These are phyloP conservation scores for Mycoemilia scoparia DNA, from an alignment of 192 early-diverging fungal genomes.

Conservation along the genomic window DNA sequence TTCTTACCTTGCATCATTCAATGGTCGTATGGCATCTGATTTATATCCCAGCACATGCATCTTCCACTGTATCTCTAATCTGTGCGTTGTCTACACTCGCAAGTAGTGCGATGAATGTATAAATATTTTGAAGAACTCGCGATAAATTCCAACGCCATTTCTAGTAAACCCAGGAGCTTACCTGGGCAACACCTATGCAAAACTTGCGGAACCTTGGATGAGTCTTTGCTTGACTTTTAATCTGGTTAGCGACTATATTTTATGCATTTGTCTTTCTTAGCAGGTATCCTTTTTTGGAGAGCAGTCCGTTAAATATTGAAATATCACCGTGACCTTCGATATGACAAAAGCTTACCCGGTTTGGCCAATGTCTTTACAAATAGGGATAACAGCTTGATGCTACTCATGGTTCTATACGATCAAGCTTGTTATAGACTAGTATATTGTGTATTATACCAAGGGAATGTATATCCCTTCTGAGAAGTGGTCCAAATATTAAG, in stretches of 20 bases:
- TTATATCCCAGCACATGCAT: conserved; percentile 65
- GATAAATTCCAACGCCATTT: neutral
- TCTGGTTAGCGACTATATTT: conserved; percentile 27
- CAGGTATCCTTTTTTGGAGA: neutral
- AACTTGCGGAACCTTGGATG: conserved; percentile 41
- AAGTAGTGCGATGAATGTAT: neutral
- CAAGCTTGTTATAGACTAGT: no score
- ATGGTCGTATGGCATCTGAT: conserved; percentile 51
- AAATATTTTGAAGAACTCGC: neutral
- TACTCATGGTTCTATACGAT: conserved; percentile 40
- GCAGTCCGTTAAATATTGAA: conserved; percentile 2
- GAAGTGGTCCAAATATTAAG: no score
- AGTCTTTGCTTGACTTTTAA: conserved; percentile 33
- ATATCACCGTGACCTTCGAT: neutral
- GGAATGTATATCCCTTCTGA: no score
- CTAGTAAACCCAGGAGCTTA: conserved; percentile 6
- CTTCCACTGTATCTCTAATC: conserved; percentile 68
- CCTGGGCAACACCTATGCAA: conserved; percentile 61
- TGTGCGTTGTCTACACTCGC: conserved; percentile 35
- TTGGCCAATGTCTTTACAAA: conserved; percentile 45
- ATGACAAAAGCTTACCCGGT: conserved; percentile 43
- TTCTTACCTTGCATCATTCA: conserved; percentile 63
- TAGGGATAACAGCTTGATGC: conserved; percentile 40
- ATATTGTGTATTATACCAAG: no score
- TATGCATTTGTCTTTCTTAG: neutral